Conservation (phyloP, 1,284 basidiomycete genomes). For the Cryptococcus maquisensis region DNA sequence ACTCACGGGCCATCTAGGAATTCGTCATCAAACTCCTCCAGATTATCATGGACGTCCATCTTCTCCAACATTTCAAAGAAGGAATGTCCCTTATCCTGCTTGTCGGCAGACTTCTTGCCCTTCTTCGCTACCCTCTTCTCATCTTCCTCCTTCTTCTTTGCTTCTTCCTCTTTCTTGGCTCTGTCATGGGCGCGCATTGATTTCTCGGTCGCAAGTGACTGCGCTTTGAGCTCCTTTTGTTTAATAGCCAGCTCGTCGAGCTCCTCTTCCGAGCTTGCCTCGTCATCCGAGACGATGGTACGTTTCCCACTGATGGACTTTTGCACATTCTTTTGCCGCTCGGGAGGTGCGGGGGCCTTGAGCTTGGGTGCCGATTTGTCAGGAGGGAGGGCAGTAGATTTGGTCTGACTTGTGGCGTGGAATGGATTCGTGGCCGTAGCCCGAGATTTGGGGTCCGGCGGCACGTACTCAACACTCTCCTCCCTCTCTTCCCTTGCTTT, state of each 20-base stretch:
- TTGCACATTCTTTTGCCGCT: too few relatives aligned
- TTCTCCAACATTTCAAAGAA: conserved; percentile 9
- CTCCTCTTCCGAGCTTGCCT: background rate
- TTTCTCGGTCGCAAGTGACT: too few relatives aligned
- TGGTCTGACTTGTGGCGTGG: too few relatives aligned
- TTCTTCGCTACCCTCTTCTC: background rate
- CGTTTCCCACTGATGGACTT: background rate
- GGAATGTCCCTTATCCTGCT: background rate
- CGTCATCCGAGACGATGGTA: background rate
- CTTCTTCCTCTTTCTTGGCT: background rate
- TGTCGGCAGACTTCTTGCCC: conserved; percentile 1
- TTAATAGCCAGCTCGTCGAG: background rate
- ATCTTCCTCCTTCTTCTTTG: background rate
- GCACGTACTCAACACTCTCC: too few relatives aligned
- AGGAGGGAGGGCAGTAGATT: too few relatives aligned
- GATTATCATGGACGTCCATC: background rate
- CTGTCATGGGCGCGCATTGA: too few relatives aligned
- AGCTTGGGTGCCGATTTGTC: too few relatives aligned
- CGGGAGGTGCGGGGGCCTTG: too few relatives aligned
- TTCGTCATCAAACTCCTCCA: conserved; percentile 7
- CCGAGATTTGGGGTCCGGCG: too few relatives aligned
- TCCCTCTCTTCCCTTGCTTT: too few relatives aligned
- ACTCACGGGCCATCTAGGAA: conserved; percentile 7
- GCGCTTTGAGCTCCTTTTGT: background rate
- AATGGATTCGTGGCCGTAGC: too few relatives aligned